A percentile compares a stretch with the other conserved stretches of the same genome.
These are phyloP conservation scores for Rhinocladiella mackenziei DNA, from an alignment of 2,329 filamentous ascomycete genomes.

Conservation along the genomic window DNA sequence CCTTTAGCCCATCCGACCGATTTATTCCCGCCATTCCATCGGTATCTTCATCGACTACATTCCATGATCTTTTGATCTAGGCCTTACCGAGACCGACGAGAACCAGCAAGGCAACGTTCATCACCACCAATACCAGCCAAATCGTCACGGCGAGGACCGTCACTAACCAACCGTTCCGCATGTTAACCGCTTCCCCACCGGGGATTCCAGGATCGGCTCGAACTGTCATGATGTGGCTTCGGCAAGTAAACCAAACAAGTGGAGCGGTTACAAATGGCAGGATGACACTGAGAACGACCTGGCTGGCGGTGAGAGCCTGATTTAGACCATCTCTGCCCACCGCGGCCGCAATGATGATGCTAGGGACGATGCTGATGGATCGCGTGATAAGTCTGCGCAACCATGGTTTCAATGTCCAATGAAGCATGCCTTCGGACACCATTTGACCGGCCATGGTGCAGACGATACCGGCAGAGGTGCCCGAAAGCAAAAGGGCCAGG, in stretches of 20 bases:
- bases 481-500: slow-evolving; percentile 72
- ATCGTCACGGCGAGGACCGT: slow-evolving; percentile 57
- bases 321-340: slow-evolving; percentile 68
- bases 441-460: slow-evolving; percentile 89
- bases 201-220: slow-evolving; percentile 14
- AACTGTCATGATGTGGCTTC: slow-evolving; percentile 75
- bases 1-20: background rate
- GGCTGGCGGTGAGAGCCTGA: slow-evolving; percentile 67
- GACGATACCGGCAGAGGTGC: slow-evolving; percentile 70
- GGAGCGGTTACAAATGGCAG: slow-evolving; percentile 79
- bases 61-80: too few relatives aligned
- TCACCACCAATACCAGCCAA: slow-evolving; percentile 69
- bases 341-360: slow-evolving; percentile 76
- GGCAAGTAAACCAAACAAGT: slow-evolving; percentile 78
- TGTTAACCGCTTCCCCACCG: slow-evolving; percentile 45
- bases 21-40: background rate
- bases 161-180: slow-evolving; percentile 69
- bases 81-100: slow-evolving; percentile 55
- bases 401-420: slow-evolving; percentile 73
- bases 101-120: slow-evolving; percentile 76
- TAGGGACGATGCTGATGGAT: slow-evolving; percentile 74
- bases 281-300: slow-evolving; percentile 74
- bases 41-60: too few relatives aligned
- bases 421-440: slow-evolving; percentile 76
- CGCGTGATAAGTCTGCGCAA: slow-evolving; percentile 72